Base-by-base conservation (phyloP, 2,329 filamentous ascomycete species). In the Graphium sp. region DNA sequence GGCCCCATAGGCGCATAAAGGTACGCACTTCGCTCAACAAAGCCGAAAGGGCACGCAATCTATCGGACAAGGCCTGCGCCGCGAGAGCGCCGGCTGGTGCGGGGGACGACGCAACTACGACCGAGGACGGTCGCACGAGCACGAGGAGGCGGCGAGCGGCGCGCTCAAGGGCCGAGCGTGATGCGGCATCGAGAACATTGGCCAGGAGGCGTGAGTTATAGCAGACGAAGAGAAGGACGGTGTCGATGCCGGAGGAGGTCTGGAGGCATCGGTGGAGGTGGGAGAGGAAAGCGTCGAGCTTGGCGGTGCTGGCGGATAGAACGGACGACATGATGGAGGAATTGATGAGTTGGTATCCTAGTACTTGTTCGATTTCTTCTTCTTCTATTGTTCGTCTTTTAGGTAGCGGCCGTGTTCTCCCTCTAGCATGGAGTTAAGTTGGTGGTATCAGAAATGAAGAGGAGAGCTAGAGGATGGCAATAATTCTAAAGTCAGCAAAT, bases 1-100 rank as follows among this genome's bases (percentile, higher is more conserved):
- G 47, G 1, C 72, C 75, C 76, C 81, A 92, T 18, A 94, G 60
- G 1, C 84, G 66, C 36, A 68, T 55, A 46, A 85, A 81, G 33
- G 74, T 76, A 35, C 80, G 62, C 35, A 73, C 68, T 44, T 89
- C 80, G 39, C 62, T 63, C 26, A 89, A 60, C 30, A 87, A 56
- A 19, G 52, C 60, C 12, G 73, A 69, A 10, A 92, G 60, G 10
- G 55, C 62, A 51, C 58, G 63, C 44, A 82, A 55, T 41, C 65
- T 52, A 25, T 44, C 47, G 11, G 66, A 59, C 50, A 24, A 55
- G 48, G 7, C 69, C 50, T 7, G 61, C 55, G 29, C 11, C 8
- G 29, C 18, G 12, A 15, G 12, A 14, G n/a, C 27, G 7, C 33
- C 33, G n/a, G 26, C 31, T 14, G 34, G 31, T 16, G 30, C 25